Conservation (phyloP, 1,139 yeast species). For the Scheffersomyces quercinus region DNA sequence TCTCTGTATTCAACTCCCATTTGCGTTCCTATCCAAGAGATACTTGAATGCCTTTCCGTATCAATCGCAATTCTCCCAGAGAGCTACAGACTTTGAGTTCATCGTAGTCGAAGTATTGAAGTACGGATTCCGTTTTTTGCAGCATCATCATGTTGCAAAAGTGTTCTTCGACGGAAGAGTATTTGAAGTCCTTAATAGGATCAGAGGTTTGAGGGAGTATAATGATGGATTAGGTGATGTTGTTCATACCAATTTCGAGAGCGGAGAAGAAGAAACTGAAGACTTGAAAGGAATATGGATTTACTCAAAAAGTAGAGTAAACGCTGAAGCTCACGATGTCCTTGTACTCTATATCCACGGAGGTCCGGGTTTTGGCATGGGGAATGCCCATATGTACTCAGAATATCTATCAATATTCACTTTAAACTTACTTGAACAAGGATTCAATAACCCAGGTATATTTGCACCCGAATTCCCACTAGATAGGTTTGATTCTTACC, state of each 20-base stretch:
- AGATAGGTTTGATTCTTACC: slow-evolving; percentile 1
- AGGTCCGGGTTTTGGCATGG: slow-evolving; percentile 11
- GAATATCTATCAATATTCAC: slow-evolving; percentile 13
- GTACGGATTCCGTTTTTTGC: background rate
- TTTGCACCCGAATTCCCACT: slow-evolving; percentile 9
- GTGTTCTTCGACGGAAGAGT: slow-evolving; percentile 10
- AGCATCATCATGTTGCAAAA: slow-evolving; percentile 1
- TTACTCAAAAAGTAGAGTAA: slow-evolving; percentile 10
- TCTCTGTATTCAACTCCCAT: slow-evolving; percentile 3
- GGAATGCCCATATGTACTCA: slow-evolving; percentile 11
- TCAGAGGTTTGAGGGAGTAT: slow-evolving; percentile 11
- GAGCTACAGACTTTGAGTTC: slow-evolving; percentile 13
- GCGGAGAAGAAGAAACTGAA: background rate
- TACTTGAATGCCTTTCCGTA: slow-evolving; percentile 11
- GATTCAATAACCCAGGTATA: slow-evolving; percentile 15
- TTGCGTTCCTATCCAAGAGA: slow-evolving; percentile 8
- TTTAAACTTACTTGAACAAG: slow-evolving; percentile 15
- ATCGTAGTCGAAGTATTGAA: background rate
- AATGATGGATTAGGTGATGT: slow-evolving; percentile 16
- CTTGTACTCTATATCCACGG: slow-evolving; percentile 14
- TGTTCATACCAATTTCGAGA: background rate
- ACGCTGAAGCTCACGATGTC: slow-evolving; percentile 7
- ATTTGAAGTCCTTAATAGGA: slow-evolving; percentile 8
- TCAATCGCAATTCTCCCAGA: slow-evolving; percentile 12
- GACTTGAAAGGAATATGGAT: slow-evolving; percentile 10